phyloP scores from a whole-genome alignment of 495 filamentous ascomycete species.

The Durotheca rogersii region DNA sequence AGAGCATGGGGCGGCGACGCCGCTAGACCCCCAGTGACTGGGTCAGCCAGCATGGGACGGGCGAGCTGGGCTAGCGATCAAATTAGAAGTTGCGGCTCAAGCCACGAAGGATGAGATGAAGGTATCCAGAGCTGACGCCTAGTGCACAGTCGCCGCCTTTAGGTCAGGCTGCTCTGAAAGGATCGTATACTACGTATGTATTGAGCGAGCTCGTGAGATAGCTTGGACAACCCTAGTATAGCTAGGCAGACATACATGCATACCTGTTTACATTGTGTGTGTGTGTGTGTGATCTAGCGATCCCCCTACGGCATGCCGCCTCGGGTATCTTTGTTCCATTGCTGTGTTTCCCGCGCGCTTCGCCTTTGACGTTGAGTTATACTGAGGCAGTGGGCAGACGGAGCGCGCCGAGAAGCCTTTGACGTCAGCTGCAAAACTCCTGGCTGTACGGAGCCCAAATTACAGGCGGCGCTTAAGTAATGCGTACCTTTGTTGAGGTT shows the following conservation, averaged over 20 bases:
- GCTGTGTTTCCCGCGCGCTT: too few relatives aligned
- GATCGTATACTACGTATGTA: slow-evolving; percentile 1
- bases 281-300: too few relatives aligned
- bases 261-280: slow-evolving; percentile 2
- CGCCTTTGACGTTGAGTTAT: background rate
- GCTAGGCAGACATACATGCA: slow-evolving; percentile 7
- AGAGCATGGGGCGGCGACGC: too few relatives aligned
- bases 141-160: slow-evolving; percentile 5
- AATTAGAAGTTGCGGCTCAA: slow-evolving; percentile 24
- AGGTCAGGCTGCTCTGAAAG: slow-evolving; percentile 12
- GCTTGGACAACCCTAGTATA: background rate
- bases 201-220: too few relatives aligned
- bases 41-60: slow-evolving; percentile 2
- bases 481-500: background rate
- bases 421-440: slow-evolving; percentile 16
- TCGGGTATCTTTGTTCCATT: too few relatives aligned
- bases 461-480: too few relatives aligned
- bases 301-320: too few relatives aligned
- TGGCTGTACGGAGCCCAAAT: slow-evolving; percentile 10
- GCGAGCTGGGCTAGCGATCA: slow-evolving; percentile 5
- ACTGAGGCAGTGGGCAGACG: slow-evolving; percentile 8
- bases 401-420: slow-evolving; percentile 1
- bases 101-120: background rate
- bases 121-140: slow-evolving; percentile 1
- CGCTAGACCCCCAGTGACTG: slow-evolving; percentile 5